Conservation (phyloP, 306 rosid genomes). For the Biancaea sappan region DNA sequence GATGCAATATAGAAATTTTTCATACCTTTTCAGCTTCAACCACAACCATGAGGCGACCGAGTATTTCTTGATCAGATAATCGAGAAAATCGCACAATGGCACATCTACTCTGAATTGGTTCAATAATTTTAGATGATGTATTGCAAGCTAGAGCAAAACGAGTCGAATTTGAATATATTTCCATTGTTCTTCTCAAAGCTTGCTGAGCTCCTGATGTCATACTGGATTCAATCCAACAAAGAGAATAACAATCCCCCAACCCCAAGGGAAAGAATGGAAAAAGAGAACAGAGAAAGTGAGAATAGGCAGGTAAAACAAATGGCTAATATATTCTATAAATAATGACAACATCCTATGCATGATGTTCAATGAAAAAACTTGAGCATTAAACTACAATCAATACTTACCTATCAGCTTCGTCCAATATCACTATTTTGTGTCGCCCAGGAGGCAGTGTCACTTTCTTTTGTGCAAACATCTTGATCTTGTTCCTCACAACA, state of each 20-base stretch:
- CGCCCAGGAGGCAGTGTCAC: conserved; percentile 81
- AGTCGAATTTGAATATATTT: conserved; percentile 89
- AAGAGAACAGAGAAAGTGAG: background rate
- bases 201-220: conserved; percentile 99
- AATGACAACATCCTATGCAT: background rate
- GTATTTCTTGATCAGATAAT: conserved; percentile 88
- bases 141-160: conserved; percentile 98
- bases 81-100: conserved; percentile 90
- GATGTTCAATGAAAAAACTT: background rate
- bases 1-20: background rate
- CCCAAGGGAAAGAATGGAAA: background rate
- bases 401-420: conserved; percentile 92
- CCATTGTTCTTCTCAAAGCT: conserved; percentile 96
- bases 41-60: conserved; percentile 84
- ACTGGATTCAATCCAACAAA: conserved; percentile 42
- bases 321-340: background rate
- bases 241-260: background rate
- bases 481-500: conserved; percentile 96
- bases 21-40: conserved; percentile 89
- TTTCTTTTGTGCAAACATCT: conserved; percentile 96
- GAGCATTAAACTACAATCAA: conserved; percentile 2
- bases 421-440: conserved; percentile 88
- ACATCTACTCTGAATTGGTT: conserved; percentile 98
- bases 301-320: background rate
- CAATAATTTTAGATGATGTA: conserved; percentile 86